These are phyloP conservation scores for Cercophora sp. DNA, from an alignment of 495 filamentous ascomycete species.

Conservation along the genomic window DNA sequence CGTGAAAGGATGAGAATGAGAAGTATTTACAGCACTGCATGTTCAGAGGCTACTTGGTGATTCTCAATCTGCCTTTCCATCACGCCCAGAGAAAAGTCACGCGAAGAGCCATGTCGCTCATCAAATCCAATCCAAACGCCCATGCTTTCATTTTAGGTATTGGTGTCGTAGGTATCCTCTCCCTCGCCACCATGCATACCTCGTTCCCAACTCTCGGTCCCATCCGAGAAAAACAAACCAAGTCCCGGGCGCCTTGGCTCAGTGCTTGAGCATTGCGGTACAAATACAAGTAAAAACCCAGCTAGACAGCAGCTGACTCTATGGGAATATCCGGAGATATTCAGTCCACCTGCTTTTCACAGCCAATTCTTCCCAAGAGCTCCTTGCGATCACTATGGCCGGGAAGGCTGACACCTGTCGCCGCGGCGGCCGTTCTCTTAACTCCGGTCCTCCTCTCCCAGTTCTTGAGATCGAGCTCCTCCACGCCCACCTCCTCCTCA, in stretches of 20 bases:
- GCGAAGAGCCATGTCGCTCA: not conserved
- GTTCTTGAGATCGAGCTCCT: slow-evolving; percentile 52
- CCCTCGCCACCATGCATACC: not conserved
- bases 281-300: not conserved
- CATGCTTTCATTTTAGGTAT: not conserved
- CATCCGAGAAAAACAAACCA: too few species aligned
- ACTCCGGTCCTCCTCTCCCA: slow-evolving; percentile 46
- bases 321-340: not conserved
- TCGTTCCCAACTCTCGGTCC: too few species aligned
- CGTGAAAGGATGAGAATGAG: too few species aligned
- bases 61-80: too few species aligned
- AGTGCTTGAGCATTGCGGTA: not conserved
- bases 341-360: slow-evolving; percentile 61
- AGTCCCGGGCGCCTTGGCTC: not conserved
- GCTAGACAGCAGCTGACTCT: not conserved
- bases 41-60: too few species aligned
- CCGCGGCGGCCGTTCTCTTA: slow-evolving; percentile 38
- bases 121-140: slow-evolving; percentile 4
- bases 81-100: not conserved
- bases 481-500: slow-evolving; percentile 65
- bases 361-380: slow-evolving; percentile 67
- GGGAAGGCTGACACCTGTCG: slow-evolving; percentile 58
- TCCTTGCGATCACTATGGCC: slow-evolving; percentile 72
- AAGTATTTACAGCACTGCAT: too few species aligned
- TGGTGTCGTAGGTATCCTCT: not conserved